A percentile compares a stretch with the other conserved stretches of the same genome.
Evolutionary conservation across 805 yeast species (phyloP).

Genomic region (Aciculoconidium aculeatum): DNA sequence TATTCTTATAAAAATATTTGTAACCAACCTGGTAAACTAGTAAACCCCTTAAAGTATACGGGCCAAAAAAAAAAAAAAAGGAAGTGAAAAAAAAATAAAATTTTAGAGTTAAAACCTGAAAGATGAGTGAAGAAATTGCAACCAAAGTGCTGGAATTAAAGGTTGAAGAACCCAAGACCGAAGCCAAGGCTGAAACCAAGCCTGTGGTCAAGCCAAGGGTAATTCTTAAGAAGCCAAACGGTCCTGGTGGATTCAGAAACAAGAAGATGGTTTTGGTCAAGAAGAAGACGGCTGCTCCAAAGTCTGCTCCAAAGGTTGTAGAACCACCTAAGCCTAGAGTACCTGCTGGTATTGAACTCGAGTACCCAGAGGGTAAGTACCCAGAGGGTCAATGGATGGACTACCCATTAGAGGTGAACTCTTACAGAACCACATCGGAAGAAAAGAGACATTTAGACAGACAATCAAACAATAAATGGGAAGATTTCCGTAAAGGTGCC

Average conservation of each 20-base stretch:
- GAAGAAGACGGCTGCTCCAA: slow-evolving; percentile 28
- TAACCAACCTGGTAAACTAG: too few species aligned
- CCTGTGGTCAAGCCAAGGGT: slow-evolving; percentile 6
- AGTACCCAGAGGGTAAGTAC: slow-evolving; percentile 65
- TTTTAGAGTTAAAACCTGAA: too few species aligned
- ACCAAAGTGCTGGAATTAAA: slow-evolving; percentile 6
- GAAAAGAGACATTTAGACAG: slow-evolving; percentile 78
- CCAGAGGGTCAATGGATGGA: slow-evolving; percentile 90
- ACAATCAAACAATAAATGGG: slow-evolving; percentile 58
- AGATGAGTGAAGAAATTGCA: slow-evolving; percentile 7
- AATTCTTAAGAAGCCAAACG: slow-evolving; percentile 7
- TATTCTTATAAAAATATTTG: too few species aligned
- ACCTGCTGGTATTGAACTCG: slow-evolving; percentile 57
- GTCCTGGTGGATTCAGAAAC: slow-evolving; percentile 25
- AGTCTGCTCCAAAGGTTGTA: slow-evolving; percentile 44
- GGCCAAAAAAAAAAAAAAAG: too few species aligned
- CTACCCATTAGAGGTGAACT: slow-evolving; percentile 59
- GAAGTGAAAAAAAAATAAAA: too few species aligned
- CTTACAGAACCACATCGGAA: slow-evolving; percentile 75
- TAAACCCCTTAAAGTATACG: too few species aligned
- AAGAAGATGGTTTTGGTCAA: too few species aligned
- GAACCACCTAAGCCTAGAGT: too few species aligned
- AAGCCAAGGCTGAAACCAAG: slow-evolving; percentile 9
- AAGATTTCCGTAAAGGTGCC: slow-evolving; percentile 91
- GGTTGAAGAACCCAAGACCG: slow-evolving; percentile 9